Conservation (phyloP, 2,329 filamentous ascomycete species). For the Aspergillus neotritici region DNA sequence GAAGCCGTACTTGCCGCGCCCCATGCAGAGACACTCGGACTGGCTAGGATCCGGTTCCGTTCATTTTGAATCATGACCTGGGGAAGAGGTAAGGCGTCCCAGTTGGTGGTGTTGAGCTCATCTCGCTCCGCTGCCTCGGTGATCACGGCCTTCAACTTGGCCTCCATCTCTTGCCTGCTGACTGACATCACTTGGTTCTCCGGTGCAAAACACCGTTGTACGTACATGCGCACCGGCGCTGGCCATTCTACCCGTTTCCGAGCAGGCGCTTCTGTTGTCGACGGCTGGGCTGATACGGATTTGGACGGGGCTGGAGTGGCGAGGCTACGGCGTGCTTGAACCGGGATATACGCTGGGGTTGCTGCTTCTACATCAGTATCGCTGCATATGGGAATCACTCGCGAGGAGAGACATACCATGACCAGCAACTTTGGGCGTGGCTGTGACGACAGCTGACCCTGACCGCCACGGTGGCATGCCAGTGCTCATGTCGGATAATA, state of each 20-base stretch:
- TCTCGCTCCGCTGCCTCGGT: conserved; percentile 70
- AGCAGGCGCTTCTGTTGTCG: conserved; percentile 33
- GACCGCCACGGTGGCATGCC: conserved; percentile 37
- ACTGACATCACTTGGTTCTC: conserved; percentile 62
- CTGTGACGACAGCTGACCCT: conserved; percentile 25
- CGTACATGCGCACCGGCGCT: conserved; percentile 75
- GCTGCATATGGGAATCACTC: background rate
- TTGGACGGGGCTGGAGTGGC: conserved; percentile 33
- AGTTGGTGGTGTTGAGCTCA: conserved; percentile 68
- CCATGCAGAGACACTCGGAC: conserved; percentile 38
- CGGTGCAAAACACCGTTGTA: conserved; percentile 78
- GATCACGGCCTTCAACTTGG: conserved; percentile 79
- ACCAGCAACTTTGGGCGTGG: conserved; percentile 24
- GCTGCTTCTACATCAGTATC: conserved; percentile 20
- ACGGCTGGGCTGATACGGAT: conserved; percentile 24
- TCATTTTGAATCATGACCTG: conserved; percentile 75
- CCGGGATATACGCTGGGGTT: conserved; percentile 56
- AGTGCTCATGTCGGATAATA: conserved; percentile 31
- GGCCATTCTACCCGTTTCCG: conserved; percentile 68
- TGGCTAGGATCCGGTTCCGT: conserved; percentile 48
- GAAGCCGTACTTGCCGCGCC: conserved; percentile 18
- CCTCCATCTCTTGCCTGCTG: conserved; percentile 66
- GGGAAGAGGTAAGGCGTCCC: conserved; percentile 76
- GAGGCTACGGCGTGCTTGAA: conserved; percentile 59
- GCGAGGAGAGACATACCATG: conserved; percentile 26